phyloP scores from a whole-genome alignment of 208 protist genomes.

The Naegleria fowleri region DNA sequence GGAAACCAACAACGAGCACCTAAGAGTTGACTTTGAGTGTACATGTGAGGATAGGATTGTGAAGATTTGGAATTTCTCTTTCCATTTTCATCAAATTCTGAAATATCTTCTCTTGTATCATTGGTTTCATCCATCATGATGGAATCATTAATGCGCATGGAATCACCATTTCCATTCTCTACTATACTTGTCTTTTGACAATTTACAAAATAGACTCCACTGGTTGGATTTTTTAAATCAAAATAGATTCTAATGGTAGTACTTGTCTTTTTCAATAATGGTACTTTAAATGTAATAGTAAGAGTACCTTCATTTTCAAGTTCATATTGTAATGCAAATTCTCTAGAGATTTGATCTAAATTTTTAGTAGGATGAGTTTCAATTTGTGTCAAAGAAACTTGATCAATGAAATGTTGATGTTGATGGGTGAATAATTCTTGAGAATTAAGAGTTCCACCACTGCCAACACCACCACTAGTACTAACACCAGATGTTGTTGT shows the following conservation, averaged over 20 bases:
- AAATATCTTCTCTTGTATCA: too few species aligned
- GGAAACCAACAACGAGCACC: slow-evolving; percentile 8
- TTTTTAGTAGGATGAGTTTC: neutral
- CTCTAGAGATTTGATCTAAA: neutral
- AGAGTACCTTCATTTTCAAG: neutral
- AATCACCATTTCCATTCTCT: neutral
- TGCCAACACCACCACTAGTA: too few species aligned
- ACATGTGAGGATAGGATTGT: neutral
- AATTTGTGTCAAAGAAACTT: neutral
- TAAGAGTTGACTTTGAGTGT: slow-evolving; percentile 14
- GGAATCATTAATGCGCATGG: neutral
- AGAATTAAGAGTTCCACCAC: too few species aligned
- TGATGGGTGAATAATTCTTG: neutral
- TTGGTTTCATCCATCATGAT: neutral
- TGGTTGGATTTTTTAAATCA: neutral
- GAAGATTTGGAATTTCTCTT: neutral
- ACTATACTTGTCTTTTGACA: neutral
- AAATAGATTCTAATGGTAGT: neutral
- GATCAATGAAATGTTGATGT: neutral
- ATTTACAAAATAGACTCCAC: neutral
- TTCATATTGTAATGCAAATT: neutral
- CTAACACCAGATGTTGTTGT: too few species aligned
- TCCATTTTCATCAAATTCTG: neutral
- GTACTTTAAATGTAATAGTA: neutral
- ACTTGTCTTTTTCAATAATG: neutral